Base-by-base conservation (phyloP, 352 stramenopile genomes). In the Lagenidium giganteum region DNA sequence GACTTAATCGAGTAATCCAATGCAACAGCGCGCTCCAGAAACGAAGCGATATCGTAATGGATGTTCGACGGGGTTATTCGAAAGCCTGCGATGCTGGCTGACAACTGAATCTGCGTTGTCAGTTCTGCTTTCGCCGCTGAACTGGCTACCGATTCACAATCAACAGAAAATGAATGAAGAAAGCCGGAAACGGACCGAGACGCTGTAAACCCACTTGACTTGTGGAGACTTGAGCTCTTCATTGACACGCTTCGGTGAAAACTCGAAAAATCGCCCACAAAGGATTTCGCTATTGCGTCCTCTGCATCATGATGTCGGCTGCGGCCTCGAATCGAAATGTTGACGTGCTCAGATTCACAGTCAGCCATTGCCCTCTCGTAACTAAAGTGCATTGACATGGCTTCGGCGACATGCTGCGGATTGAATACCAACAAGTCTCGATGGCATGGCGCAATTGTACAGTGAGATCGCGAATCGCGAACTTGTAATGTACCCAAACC, bases 11-110 rank as follows among this genome's bases (percentile, higher is more conserved):
- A 40, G 12, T 27, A 22, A 16, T 43, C 42, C 11, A n/a, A n/a
- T n/a, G n/a, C n/a, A n/a, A n/a, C n/a, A n/a, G n/a, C n/a, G n/a
- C 47, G 49, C n/a, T 78, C 73, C 23, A 92, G 53, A 51, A 92
- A 92, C 13, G 68, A 61, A 39, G 88, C 40, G 12, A 89, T 56
- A 42, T 92, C 72, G 41, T 85, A 86, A 42, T 87, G 72, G 24
- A 92, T 89, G 47, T 88, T 92, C 3, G 76, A 89, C 26, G 80
- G 75, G 18, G 88, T 89, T 5, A 92, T 62, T 27, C 77, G 82
- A 26, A 92, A 89, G 12, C 76, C 76, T 16, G 80, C 62, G 21
- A 92, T 43, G n/a, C n/a, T n/a, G n/a, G n/a, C n/a, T n/a, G n/a
- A n/a, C 17, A 92, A 27, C 34, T 92, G 71, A 34, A 85, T 87